phyloP scores from a whole-genome alignment of 768 basidiomycete species.

The Termitomyces sp. region DNA sequence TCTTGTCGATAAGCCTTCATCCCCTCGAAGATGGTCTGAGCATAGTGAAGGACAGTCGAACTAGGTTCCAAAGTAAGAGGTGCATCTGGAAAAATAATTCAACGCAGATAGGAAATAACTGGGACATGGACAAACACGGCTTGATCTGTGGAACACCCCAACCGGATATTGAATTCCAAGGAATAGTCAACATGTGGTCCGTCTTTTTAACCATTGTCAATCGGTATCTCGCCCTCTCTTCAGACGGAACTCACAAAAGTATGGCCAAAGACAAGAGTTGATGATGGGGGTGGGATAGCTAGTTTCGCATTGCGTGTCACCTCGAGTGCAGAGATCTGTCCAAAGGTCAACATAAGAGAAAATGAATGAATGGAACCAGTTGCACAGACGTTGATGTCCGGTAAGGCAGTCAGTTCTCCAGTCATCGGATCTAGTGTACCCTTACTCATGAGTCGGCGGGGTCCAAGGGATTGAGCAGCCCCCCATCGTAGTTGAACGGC shows the following conservation, averaged over 20 bases:
- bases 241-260: conserved; percentile 59
- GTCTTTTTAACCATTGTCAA: conserved; percentile 39
- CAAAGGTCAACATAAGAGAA: neutral
- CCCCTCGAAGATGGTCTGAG: conserved; percentile 88
- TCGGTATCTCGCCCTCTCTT: conserved; percentile 2
- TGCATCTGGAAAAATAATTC: conserved; percentile 45
- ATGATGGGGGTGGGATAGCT: conserved; percentile 58
- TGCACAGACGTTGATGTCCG: conserved; percentile 33
- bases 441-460: conserved; percentile 11
- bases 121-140: conserved; percentile 59
- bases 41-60: conserved; percentile 86
- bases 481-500: conserved; percentile 13
- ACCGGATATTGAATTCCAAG: conserved; percentile 69
- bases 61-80: conserved; percentile 76
- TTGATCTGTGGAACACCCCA: conserved; percentile 83
- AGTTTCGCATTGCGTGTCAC: conserved; percentile 48
- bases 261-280: conserved; percentile 77
- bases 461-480: neutral
- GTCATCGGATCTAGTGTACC: conserved; percentile 13
- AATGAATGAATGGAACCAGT: neutral
- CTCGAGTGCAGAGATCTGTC: conserved; percentile 51
- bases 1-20: conserved; percentile 88
- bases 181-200: conserved; percentile 82
- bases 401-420: conserved; percentile 20
- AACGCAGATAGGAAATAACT: conserved; percentile 5